Base-by-base conservation (phyloP, 306 rosid species). In the Quercus engelmannii region DNA sequence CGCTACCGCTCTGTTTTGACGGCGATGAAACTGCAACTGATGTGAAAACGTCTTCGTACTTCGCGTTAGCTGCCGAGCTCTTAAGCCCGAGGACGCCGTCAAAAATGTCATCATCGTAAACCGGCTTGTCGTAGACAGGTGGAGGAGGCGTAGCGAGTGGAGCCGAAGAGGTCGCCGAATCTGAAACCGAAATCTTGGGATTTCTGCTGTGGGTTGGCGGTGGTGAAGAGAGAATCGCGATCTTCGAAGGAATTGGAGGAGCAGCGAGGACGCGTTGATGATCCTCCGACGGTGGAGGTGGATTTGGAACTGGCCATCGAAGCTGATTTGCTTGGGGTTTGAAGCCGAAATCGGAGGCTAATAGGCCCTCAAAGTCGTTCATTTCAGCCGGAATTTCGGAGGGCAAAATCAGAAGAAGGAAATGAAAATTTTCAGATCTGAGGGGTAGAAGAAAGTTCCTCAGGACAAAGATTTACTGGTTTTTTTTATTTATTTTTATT, bases 291-390 rank as follows among this genome's bases (percentile, higher is more conserved):
- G n/a, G 72, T 74, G 18, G 94, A 75, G 25, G 89, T 78, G 23
- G 77, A 76, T 81, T 88, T 89, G 62, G 97, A 69, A 26, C 83
- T 71, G 55, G 97, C 88, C 94, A 95, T 91, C 80, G 98, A 97
- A 8, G 91, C 94, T 33, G 97, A 82, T 74, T 95, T 92, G 1
- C 92, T 8, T 93, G 93, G 1, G 92, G 90, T 79, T 93, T 95
- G 89, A 92, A 82, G 14, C 92, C 96, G 81, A 61, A 93, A 84
- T 95, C 93, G 81, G 89, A 74, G 38, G 86, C 80, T 70, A 95
- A 64, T 79, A 95, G 94, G 78, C 96, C 97, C 82, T 93, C 94
- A 80, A 93, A 93, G 83, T 95, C 97, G 94, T 89, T 93, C 99
- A 95, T 95, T 4, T 67, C 51, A 18, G 52, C 14, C 54, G 5